Evolutionary conservation across 192 early-diverging fungal species (phyloP).

Genomic region (Gigaspora rosea): DNA sequence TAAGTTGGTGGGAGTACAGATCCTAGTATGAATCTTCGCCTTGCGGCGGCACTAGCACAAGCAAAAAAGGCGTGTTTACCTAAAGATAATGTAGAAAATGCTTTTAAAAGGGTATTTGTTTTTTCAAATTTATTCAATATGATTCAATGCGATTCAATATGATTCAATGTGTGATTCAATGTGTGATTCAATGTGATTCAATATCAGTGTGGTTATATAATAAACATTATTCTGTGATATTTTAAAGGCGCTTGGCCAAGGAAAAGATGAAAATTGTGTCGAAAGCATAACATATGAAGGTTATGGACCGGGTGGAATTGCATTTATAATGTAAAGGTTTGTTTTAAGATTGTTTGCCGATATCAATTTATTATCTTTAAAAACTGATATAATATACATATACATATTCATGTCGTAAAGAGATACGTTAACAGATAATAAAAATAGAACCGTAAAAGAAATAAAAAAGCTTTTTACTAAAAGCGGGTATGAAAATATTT

Average conservation of each 20-base stretch:
- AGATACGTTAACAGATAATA: constrained; percentile 59
- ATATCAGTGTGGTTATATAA: too few relatives aligned
- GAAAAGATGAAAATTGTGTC: constrained; percentile 50
- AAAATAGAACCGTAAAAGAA: constrained; percentile 62
- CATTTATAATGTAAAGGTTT: constrained; percentile 62
- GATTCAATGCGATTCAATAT: too few relatives aligned
- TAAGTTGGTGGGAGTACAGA: constrained; percentile 56
- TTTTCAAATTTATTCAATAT: too few relatives aligned
- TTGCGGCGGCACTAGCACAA: constrained; percentile 57
- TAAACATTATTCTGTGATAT: background rate
- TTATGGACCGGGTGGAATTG: constrained; percentile 58
- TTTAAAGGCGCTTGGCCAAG: constrained; percentile 33
- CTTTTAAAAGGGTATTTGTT: constrained; percentile 65
- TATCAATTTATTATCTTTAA: background rate
- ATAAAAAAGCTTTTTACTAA: constrained; percentile 60
- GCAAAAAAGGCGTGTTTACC: constrained; percentile 66
- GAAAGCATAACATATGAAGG: constrained; percentile 66
- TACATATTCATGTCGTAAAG: too few relatives aligned
- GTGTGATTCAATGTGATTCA: too few relatives aligned
- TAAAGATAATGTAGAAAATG: constrained; percentile 69
- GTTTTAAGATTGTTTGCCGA: background rate
- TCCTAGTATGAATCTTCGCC: constrained; percentile 54
- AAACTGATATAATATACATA: background rate
- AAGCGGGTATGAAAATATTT: constrained; percentile 41
- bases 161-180: too few relatives aligned